Conservation (phyloP, 345 rosid genomes). For the Dipteronia dyeriana region DNA sequence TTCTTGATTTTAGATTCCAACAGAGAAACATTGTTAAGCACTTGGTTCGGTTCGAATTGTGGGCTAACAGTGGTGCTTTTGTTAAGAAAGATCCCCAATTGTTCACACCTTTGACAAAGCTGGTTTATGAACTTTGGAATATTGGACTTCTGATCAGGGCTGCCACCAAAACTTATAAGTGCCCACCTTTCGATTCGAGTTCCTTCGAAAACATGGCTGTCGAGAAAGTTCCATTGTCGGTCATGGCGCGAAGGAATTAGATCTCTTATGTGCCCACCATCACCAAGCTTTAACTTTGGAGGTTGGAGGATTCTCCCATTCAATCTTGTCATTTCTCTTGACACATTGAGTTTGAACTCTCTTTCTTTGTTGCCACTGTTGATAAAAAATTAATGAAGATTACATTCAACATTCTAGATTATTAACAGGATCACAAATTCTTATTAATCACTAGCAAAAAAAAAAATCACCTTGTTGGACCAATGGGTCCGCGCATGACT, state of each 20-base stretch:
- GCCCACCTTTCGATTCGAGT: slow-evolving; percentile 80
- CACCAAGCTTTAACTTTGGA: slow-evolving; percentile 91
- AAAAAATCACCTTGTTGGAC: slow-evolving; percentile 85
- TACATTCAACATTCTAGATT: background rate
- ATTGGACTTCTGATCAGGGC: slow-evolving; percentile 65
- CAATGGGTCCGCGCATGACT: slow-evolving; percentile 77
- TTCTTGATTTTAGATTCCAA: slow-evolving; percentile 76
- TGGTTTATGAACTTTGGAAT: slow-evolving; percentile 79
- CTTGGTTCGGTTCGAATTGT: slow-evolving; percentile 66
- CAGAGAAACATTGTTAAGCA: slow-evolving; percentile 72
- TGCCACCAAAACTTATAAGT: slow-evolving; percentile 87
- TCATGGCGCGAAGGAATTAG: slow-evolving; percentile 66
- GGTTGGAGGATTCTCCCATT: slow-evolving; percentile 88
- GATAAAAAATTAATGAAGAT: slow-evolving; percentile 20
- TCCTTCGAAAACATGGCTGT: slow-evolving; percentile 76
- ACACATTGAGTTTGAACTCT: slow-evolving; percentile 76
- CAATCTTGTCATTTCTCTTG: slow-evolving; percentile 81
- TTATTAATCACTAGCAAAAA: background rate
- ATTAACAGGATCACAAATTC: background rate
- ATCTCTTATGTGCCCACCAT: slow-evolving; percentile 58
- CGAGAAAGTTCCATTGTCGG: slow-evolving; percentile 75
- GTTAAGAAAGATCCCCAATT: slow-evolving; percentile 77
- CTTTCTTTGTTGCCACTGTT: slow-evolving; percentile 67
- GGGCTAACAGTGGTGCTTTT: slow-evolving; percentile 59
- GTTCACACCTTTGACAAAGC: slow-evolving; percentile 85